These are phyloP conservation scores for Neofusicoccum umdonicola DNA, from an alignment of 2,329 filamentous ascomycete species.

Conservation along the genomic window DNA sequence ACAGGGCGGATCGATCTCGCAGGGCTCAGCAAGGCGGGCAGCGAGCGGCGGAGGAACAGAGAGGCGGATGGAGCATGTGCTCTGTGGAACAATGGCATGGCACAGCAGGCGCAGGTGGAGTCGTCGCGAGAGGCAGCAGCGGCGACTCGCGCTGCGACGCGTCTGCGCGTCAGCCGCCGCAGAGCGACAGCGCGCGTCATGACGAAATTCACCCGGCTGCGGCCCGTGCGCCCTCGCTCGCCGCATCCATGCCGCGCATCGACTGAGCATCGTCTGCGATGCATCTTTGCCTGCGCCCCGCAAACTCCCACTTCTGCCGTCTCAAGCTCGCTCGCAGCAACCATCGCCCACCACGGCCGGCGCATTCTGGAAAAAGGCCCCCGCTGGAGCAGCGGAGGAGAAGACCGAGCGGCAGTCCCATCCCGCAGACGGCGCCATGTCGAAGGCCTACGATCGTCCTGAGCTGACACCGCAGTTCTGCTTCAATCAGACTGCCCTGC, in stretches of 20 bases:
- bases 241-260: conserved; percentile 1
- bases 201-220: not conserved
- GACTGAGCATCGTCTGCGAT: not conserved
- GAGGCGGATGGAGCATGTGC: not conserved
- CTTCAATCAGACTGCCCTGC: conserved; percentile 51
- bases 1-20: not conserved
- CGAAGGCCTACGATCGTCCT: conserved; percentile 40
- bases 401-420: not conserved
- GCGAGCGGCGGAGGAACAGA: not conserved
- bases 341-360: conserved; percentile 16
- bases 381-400: conserved; percentile 8
- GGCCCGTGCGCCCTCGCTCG: not conserved
- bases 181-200: conserved; percentile 16
- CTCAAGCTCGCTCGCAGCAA: not conserved
- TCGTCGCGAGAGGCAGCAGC: conserved; percentile 23
- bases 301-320: not conserved
- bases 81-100: not conserved
- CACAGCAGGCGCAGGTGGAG: not conserved
- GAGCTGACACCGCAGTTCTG: conserved; percentile 49
- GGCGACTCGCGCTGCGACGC: conserved; percentile 20
- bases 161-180: conserved; percentile 30
- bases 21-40: not conserved
- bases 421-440: conserved; percentile 31
- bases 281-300: not conserved
- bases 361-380: conserved; percentile 19